A percentile compares a stretch with the other conserved stretches of the same genome.
Conservation (phyloP, 805 yeast species). For the Suhomyces sp. region DNA sequence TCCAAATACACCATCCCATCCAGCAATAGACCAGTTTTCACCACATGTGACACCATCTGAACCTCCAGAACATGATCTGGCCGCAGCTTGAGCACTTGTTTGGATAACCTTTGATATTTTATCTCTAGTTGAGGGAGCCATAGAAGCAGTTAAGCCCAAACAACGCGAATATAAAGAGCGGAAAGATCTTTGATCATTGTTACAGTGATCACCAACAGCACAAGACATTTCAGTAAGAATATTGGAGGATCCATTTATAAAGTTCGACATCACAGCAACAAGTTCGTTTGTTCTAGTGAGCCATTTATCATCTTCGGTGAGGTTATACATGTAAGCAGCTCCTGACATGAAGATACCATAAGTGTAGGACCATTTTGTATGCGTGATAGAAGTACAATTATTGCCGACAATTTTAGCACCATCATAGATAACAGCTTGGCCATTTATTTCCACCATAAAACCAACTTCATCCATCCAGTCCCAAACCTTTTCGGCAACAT, state of each 20-base stretch:
- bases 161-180: conserved; percentile 66
- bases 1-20: conserved; percentile 68
- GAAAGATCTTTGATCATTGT: conserved; percentile 76
- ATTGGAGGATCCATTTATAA: conserved; percentile 46
- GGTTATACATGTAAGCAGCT: conserved; percentile 65
- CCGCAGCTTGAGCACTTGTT: conserved; percentile 65
- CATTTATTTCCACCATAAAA: conserved; percentile 14
- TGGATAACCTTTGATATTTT: conserved; percentile 41
- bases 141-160: conserved; percentile 54
- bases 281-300: conserved; percentile 35
- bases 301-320: conserved; percentile 52
- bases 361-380: conserved; percentile 65
- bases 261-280: conserved; percentile 38
- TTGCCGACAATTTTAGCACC: conserved; percentile 55
- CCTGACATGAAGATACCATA: conserved; percentile 70
- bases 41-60: conserved; percentile 84
- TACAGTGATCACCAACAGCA: conserved; percentile 51
- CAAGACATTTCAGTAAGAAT: conserved; percentile 67
- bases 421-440: conserved; percentile 46
- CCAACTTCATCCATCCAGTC: conserved; percentile 66
- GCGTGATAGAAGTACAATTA: conserved; percentile 51
- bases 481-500: conserved; percentile 73
- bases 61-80: conserved; percentile 75
- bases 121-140: conserved; percentile 51
- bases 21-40: conserved; percentile 55